Evolutionary conservation across 495 filamentous ascomycete genomes (phyloP), one percentile per base, ranked within the genome.

Genomic region (Coniosporium apollinis): DNA sequence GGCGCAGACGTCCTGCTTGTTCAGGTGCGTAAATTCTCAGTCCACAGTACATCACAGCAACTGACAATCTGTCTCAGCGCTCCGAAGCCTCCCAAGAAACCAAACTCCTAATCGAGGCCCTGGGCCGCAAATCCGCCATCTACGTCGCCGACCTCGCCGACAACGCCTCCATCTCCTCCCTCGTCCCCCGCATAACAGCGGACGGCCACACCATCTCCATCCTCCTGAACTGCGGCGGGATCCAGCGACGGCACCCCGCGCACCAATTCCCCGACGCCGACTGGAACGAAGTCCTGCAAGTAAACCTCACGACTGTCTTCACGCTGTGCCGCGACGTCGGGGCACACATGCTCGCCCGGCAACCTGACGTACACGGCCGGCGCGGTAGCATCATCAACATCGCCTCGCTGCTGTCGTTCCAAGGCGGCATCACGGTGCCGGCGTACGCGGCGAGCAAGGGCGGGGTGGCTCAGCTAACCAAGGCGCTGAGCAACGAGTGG

Each of bases 401-500:
- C 43, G 83, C 76, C 4, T 80, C 72, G 1, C 66, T 94, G 8
- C 68, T 93, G 0, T 77, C 77, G 25, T 94, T 91, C 68, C 86
- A 94, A 48, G 86, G 87, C 33, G 86, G 87, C 0, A 62, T 93
- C 28, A 93, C 79, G 0, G 82, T 94, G 1, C 83, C 87, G 0
- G 87, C 85, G 2, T 94, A 94, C 57, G 77, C 86, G 8, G 84
- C 87, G 0, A 75, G 72, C 46, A 94, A 94, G 56, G 85, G 84
- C 18, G 86, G 79, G 3, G 71, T 94, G 1, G 72, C 73, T 13
- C 82, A 92, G 55, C 54, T 94, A 36, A 94, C 87, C 21, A 94
- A 93, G 53, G 74, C 78, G 11, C 63, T 93, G 26, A 74, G 76
- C 16, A 94, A 94, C 39, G 82, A 91, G 55, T 94, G 85, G 85